Evolutionary conservation across 805 yeast species (phyloP), one percentile per base, ranked within the genome.

Genomic region (Peterozyma xylosa): DNA sequence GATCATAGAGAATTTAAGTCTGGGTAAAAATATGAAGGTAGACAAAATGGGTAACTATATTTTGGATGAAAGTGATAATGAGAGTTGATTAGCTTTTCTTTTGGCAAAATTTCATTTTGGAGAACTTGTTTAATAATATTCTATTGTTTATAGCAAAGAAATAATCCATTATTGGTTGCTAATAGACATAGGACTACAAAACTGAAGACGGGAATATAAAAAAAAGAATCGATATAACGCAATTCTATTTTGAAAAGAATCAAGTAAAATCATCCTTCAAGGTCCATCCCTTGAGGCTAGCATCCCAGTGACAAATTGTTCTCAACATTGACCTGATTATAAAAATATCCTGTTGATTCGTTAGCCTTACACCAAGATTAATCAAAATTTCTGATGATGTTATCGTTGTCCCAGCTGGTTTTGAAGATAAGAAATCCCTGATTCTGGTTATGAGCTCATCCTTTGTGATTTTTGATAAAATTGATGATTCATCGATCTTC

Each of bases 11-110:
- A 93, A 91, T 2, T 62, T 86, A 41, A 76, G 80, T 11, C 58
- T 63, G 5, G 93, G 91, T 16, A 69, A 73, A 39, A 71, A 78
- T n/a, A 62, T 86, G 50, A 84, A 83, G 58, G 80, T 83, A 82
- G 96, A 86, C 58, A 84, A 80, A 53, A 59, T 86, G 38, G 96
- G 96, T 35, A 86, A 86, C 61, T 86, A 86, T 58, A 80, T 85
- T 32, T 58, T 86, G 34, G 86, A 83, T 13, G 68, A 66, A 44
- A 30, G 54, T 51, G 33, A 29, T 32, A 32, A 32, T 32, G 13
- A 32, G 9, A 21, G 27, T 21, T 21, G 7, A 21, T 21, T 21
- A 5, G 4, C 27, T 21, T 21, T 21, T 21, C 27, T 21, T 21
- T 21, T 21, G 4, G 4, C 4, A 4, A 7, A 21, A 7, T 7